A percentile compares a stretch with the other conserved stretches of the same genome.
Conservation (phyloP, 768 basidiomycete species). For the Pleurotus pulmonarius region DNA sequence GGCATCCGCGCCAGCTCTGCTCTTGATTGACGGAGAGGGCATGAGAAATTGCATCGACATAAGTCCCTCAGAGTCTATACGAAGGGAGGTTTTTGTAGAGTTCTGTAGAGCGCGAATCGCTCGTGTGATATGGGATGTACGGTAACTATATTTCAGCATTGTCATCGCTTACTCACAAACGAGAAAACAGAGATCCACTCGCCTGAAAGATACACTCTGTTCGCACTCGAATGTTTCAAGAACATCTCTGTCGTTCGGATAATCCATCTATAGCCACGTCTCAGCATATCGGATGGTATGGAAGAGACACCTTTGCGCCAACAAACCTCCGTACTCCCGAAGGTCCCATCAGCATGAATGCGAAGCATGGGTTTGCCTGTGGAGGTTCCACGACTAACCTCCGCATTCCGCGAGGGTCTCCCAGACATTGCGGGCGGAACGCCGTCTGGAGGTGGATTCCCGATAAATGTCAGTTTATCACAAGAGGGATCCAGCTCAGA, state of each 20-base stretch:
- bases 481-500: slow-evolving; percentile 89
- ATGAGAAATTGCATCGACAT: slow-evolving; percentile 91
- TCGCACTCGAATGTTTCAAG: slow-evolving; percentile 87
- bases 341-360: slow-evolving; percentile 76
- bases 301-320: not conserved
- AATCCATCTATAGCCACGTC: slow-evolving; percentile 72
- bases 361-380: slow-evolving; percentile 63
- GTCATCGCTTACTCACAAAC: not conserved
- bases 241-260: slow-evolving; percentile 88
- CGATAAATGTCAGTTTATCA: slow-evolving; percentile 79
- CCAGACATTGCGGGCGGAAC: slow-evolving; percentile 12
- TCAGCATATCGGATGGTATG: not conserved
- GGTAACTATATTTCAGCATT: slow-evolving; percentile 57
- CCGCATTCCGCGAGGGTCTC: slow-evolving; percentile 23
- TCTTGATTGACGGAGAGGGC: slow-evolving; percentile 46
- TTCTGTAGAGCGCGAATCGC: slow-evolving; percentile 73
- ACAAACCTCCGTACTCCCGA: slow-evolving; percentile 80
- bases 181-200: slow-evolving; percentile 10
- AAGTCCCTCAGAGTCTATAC: slow-evolving; percentile 80
- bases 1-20: slow-evolving; percentile 41
- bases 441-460: slow-evolving; percentile 52
- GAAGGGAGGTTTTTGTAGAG: slow-evolving; percentile 84
- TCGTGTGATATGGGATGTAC: slow-evolving; percentile 70
- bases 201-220: slow-evolving; percentile 70
- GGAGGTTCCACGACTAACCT: slow-evolving; percentile 11